Evolutionary conservation across 176 grass and related monocot species (phyloP).

Genomic region (Calamus simplicifolius): DNA sequence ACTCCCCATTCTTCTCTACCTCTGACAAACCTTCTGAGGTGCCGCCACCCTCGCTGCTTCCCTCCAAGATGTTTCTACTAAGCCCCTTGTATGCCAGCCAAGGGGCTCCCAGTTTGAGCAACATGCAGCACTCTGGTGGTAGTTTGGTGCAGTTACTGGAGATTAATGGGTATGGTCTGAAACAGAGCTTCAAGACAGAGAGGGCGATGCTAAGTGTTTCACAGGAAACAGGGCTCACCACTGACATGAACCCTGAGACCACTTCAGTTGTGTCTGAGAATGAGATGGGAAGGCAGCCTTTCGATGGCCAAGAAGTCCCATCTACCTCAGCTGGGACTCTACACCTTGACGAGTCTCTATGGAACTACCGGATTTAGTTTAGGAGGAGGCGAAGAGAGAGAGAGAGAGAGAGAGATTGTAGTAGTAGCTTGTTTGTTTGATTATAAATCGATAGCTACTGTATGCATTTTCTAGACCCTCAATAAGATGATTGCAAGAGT

Average conservation of each 20-base stretch:
- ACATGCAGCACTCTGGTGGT: not conserved
- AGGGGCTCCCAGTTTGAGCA: too few relatives aligned
- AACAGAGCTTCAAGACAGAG: not conserved
- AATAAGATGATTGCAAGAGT: too few relatives aligned
- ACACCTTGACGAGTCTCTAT: slow-evolving; percentile 31
- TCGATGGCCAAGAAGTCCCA: too few relatives aligned
- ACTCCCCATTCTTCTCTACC: slow-evolving; percentile 1
- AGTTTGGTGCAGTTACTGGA: slow-evolving; percentile 57
- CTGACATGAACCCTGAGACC: slow-evolving; percentile 55
- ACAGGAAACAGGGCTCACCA: slow-evolving; percentile 57
- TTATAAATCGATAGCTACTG: too few relatives aligned
- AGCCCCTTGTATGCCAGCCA: slow-evolving; percentile 15
- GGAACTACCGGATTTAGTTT: slow-evolving; percentile 25
- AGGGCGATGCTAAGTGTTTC: slow-evolving; percentile 30
- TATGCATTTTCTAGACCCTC: too few relatives aligned
- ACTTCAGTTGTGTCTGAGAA: slow-evolving; percentile 13
- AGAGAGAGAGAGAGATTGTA: too few relatives aligned
- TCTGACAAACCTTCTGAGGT: not conserved
- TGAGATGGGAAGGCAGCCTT: too few relatives aligned
- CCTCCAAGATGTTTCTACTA: slow-evolving; percentile 9
- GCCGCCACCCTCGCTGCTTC: slow-evolving; percentile 1
- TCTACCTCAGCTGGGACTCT: slow-evolving; percentile 20
- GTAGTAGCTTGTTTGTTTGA: too few relatives aligned
- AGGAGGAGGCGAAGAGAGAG: too few relatives aligned
- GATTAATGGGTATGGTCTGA: slow-evolving; percentile 4